Conservation (phyloP, 2,329 filamentous ascomycete species). For the Microcyclosporella mali region DNA sequence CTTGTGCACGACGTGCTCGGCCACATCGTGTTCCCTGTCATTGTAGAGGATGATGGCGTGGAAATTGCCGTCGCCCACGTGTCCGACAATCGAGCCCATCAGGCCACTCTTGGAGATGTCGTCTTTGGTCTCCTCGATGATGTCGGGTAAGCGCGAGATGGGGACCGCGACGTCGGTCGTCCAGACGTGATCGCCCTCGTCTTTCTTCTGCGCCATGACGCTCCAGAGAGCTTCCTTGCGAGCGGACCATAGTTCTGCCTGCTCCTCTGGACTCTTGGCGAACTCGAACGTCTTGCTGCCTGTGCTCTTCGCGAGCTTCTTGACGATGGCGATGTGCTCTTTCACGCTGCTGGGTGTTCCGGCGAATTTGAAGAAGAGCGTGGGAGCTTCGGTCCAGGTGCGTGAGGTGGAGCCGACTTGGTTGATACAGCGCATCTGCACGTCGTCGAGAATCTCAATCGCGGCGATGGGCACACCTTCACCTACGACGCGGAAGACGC, state of each 20-base stretch:
- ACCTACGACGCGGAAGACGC: conserved; percentile 72
- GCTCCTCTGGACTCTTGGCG: conserved; percentile 58
- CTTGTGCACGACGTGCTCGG: conserved; percentile 66
- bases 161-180: conserved; percentile 78
- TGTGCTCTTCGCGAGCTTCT: conserved; percentile 51
- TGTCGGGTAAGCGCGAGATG: conserved; percentile 62
- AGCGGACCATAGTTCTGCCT: conserved; percentile 66
- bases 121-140: conserved; percentile 69
- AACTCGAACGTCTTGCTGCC: conserved; percentile 66
- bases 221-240: conserved; percentile 70
- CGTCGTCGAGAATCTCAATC: conserved; percentile 88
- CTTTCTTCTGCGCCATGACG: conserved; percentile 58
- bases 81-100: conserved; percentile 61
- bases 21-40: conserved; percentile 59
- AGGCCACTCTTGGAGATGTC: conserved; percentile 59
- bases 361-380: conserved; percentile 70
- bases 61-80: conserved; percentile 71
- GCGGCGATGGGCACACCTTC: conserved; percentile 79
- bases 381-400: conserved; percentile 63
- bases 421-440: conserved; percentile 75
- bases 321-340: conserved; percentile 68
- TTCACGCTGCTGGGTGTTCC: conserved; percentile 64
- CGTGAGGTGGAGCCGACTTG: conserved; percentile 57
- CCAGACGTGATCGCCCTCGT: conserved; percentile 61
- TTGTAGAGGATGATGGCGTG: conserved; percentile 62